These are phyloP conservation scores for Bretziella fagacearum DNA, from an alignment of 2,329 filamentous ascomycete genomes.

Conservation along the genomic window DNA sequence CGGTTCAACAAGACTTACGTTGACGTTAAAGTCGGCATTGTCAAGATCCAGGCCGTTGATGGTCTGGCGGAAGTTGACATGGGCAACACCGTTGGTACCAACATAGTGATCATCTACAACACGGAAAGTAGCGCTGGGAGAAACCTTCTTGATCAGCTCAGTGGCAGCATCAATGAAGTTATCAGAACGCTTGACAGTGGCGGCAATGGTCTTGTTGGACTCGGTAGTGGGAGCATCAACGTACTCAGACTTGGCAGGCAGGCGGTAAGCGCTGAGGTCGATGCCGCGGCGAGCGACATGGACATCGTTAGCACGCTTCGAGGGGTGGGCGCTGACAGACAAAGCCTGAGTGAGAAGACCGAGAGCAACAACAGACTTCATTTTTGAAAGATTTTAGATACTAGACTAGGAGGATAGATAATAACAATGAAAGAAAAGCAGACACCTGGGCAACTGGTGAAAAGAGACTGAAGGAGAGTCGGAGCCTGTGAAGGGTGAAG, in stretches of 20 bases:
- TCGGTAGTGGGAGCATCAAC: conserved; percentile 19
- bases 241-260: conserved; percentile 21
- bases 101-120: conserved; percentile 36
- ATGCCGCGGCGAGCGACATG: conserved; percentile 19
- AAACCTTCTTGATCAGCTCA: conserved; percentile 26
- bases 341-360: conserved; percentile 22
- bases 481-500: conserved; percentile 11
- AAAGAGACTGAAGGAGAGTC: conserved; percentile 1
- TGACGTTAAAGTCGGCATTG: conserved; percentile 44
- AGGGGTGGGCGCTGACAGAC: conserved; percentile 21
- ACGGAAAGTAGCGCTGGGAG: conserved; percentile 29
- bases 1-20: conserved; percentile 26
- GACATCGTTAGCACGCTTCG: conserved; percentile 16
- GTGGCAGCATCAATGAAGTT: conserved; percentile 28
- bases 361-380: conserved; percentile 22
- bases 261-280: conserved; percentile 21
- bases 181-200: conserved; percentile 15
- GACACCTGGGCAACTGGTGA: not conserved
- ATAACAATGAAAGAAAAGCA: conserved; percentile 1
- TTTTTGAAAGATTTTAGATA: conserved; percentile 14
- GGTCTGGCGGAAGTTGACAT: conserved; percentile 44
- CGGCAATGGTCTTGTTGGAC: conserved; percentile 15
- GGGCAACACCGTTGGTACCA: conserved; percentile 36
- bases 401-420: not conserved
- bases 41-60: conserved; percentile 41